A percentile compares a stretch with the other conserved stretches of the same genome.
Conservation (phyloP, 768 basidiomycete species). For the Hebeloma cylindrosporum region DNA sequence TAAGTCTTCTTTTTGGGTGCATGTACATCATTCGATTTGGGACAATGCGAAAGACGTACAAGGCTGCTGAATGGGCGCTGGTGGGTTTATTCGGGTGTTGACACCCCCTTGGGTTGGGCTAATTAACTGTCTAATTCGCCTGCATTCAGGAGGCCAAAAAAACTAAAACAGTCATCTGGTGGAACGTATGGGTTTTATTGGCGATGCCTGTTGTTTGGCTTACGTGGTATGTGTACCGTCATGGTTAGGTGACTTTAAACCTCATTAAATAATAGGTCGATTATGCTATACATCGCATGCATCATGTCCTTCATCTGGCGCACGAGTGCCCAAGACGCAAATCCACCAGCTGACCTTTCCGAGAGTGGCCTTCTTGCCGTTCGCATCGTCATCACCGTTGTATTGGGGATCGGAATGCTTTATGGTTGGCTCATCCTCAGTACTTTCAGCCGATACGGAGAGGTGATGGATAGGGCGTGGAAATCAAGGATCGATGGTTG, state of each 20-base stretch:
- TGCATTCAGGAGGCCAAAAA: constrained; percentile 48
- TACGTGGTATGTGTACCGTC: constrained; percentile 44
- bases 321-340: constrained; percentile 39
- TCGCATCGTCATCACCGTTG: constrained; percentile 42
- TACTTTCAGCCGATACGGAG: constrained; percentile 56
- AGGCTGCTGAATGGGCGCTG: constrained; percentile 60
- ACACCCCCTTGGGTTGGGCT: neutral
- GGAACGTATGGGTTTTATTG: constrained; percentile 68
- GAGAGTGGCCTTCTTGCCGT: constrained; percentile 25
- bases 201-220: constrained; percentile 64
- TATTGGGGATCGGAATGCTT: constrained; percentile 49
- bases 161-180: constrained; percentile 24
- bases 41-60: constrained; percentile 59
- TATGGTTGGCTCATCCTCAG: constrained; percentile 51
- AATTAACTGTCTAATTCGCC: neutral
- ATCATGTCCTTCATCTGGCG: constrained; percentile 64
- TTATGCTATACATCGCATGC: constrained; percentile 50
- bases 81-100: too few relatives aligned
- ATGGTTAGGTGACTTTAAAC: neutral
- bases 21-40: constrained; percentile 63
- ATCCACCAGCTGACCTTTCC: constrained; percentile 12
- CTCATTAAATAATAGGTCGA: constrained; percentile 40
- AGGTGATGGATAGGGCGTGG: constrained; percentile 36
- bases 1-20: constrained; percentile 61
- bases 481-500: constrained; percentile 14